Evolutionary conservation across 257 asterid species (phyloP).

Genomic region (Solanum etuberosum): DNA sequence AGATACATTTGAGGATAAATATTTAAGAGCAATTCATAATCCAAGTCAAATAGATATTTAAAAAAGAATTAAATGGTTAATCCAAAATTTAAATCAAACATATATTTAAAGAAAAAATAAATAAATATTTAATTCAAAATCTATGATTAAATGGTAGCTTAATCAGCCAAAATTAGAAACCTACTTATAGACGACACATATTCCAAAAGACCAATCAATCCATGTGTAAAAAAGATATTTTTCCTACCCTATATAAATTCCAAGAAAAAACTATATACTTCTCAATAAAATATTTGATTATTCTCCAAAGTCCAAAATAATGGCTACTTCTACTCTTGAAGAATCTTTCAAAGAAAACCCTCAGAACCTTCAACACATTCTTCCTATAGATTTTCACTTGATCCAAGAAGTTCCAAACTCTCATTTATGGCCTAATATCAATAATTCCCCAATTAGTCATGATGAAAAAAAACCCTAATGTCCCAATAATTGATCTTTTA

Average conservation of each 20-base stretch:
- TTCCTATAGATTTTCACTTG: conserved; percentile 58
- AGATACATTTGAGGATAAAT: background rate
- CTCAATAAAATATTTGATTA: background rate
- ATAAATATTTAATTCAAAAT: too few species aligned
- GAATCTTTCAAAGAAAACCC: conserved; percentile 36
- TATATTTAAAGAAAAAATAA: background rate
- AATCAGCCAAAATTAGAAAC: background rate
- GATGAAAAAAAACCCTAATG: background rate
- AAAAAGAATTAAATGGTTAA: background rate
- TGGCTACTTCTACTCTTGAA: conserved; percentile 37
- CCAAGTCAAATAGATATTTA: background rate
- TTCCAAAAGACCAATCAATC: background rate
- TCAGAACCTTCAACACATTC: conserved; percentile 28
- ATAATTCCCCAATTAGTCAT: background rate
- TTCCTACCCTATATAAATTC: background rate
- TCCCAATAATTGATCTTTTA: conserved; percentile 42
- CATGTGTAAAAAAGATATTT: background rate
- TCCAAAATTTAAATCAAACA: background rate
- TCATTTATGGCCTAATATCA: conserved; percentile 34
- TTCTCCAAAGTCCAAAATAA: background rate
- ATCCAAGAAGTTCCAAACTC: conserved; percentile 43
- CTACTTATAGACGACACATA: background rate
- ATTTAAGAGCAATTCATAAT: background rate
- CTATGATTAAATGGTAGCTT: background rate
- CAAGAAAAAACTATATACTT: background rate